Evolutionary conservation across 768 basidiomycete genomes (phyloP).

Genomic region (Daedaleopsis sinensis): DNA sequence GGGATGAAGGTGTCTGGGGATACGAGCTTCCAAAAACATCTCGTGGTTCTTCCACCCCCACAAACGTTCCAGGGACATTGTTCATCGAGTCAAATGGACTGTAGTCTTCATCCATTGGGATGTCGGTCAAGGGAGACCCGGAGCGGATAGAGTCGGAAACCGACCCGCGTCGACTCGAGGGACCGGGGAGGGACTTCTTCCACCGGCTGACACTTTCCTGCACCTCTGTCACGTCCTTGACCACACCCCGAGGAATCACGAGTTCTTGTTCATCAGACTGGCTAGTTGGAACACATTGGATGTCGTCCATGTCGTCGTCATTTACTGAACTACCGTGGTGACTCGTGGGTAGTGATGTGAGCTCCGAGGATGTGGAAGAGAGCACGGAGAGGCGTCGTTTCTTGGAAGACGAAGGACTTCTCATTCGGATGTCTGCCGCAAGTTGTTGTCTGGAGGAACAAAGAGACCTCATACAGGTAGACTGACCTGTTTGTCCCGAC

Average conservation of each 20-base stretch:
- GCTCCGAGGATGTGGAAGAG: conserved; percentile 29
- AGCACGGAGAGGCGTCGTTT: conserved; percentile 38
- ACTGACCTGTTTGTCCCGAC: not conserved
- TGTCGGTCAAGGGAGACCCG: conserved; percentile 1
- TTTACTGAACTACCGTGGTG: conserved; percentile 12
- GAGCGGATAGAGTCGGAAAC: conserved; percentile 1
- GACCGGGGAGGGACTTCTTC: conserved; percentile 28
- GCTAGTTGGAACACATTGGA: conserved; percentile 59
- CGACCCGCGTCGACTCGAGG: conserved; percentile 6
- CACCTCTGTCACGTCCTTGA: conserved; percentile 30
- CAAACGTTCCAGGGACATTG: not conserved
- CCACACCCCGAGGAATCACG: conserved; percentile 32
- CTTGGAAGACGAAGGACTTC: conserved; percentile 29
- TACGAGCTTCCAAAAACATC: not conserved
- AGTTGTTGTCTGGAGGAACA: not conserved
- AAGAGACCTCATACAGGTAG: not conserved
- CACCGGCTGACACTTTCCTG: conserved; percentile 46
- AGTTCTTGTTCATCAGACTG: conserved; percentile 70
- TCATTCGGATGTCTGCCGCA: not conserved
- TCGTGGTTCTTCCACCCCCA: not conserved
- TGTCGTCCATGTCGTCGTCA: conserved; percentile 22
- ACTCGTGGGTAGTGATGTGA: conserved; percentile 5
- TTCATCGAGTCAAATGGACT: not conserved
- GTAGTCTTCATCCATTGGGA: conserved; percentile 24
- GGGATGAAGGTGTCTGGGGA: conserved; percentile 27